Conservation (phyloP, 768 basidiomycete genomes). For the Russula compacta region DNA sequence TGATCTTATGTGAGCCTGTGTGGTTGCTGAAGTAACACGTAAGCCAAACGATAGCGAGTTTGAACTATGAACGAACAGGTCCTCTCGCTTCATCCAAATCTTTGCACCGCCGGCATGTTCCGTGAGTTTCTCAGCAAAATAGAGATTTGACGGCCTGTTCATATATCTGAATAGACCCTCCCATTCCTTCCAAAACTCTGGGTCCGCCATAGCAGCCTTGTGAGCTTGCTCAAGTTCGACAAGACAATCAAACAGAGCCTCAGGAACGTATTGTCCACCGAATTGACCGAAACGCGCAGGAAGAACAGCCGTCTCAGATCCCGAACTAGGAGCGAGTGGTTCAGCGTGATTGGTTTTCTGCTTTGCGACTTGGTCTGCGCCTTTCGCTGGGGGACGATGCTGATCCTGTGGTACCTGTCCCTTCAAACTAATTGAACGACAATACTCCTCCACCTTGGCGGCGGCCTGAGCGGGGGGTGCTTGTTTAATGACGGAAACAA, state of each 20-base stretch:
- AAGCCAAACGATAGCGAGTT: neutral
- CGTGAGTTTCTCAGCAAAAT: conserved; percentile 85
- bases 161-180: conserved; percentile 84
- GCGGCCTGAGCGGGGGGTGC: conserved; percentile 42
- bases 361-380: conserved; percentile 28
- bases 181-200: conserved; percentile 89
- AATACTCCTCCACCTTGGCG: conserved; percentile 59
- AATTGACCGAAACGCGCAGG: conserved; percentile 89
- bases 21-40: conserved; percentile 57
- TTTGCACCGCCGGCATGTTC: conserved; percentile 86
- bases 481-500: conserved; percentile 73
- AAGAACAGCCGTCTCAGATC: conserved; percentile 38
- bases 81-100: conserved; percentile 97
- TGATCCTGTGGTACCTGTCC: conserved; percentile 24
- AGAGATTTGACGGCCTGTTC: conserved; percentile 87
- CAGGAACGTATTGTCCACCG: conserved; percentile 96
- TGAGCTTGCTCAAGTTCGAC: conserved; percentile 88
- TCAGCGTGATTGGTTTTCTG: conserved; percentile 28
- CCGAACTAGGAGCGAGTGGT: conserved; percentile 25
- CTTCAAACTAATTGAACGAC: conserved; percentile 54
- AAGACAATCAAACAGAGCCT: conserved; percentile 89
- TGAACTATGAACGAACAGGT: conserved; percentile 42
- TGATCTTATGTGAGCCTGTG: conserved; percentile 98
- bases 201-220: conserved; percentile 76
- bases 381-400: conserved; percentile 10